phyloP scores from a whole-genome alignment of 345 rosid species.

The Linum tenue region DNA sequence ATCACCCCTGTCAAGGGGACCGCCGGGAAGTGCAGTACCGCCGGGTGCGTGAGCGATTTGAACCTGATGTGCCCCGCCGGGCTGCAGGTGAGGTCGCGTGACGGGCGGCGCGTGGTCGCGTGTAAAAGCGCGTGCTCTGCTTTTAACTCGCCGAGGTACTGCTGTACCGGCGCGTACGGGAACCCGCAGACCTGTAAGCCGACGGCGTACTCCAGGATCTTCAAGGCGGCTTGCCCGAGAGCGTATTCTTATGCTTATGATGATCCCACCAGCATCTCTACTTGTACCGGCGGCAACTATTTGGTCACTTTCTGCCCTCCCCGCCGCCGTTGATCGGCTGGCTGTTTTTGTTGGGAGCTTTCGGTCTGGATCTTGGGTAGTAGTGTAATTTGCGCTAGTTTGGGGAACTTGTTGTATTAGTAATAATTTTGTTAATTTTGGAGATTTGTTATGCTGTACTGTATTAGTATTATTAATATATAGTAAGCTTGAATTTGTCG shows the following conservation, averaged over 20 bases:
- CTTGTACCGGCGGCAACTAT: slow-evolving; percentile 66
- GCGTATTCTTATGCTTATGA: slow-evolving; percentile 93
- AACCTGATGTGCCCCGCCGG: slow-evolving; percentile 78
- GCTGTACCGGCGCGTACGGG: slow-evolving; percentile 82
- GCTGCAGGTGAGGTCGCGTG: slow-evolving; percentile 59
- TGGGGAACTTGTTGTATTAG: neutral
- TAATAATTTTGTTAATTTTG: too few relatives aligned
- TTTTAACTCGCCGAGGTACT: slow-evolving; percentile 77
- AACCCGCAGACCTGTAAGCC: slow-evolving; percentile 76
- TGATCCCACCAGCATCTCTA: slow-evolving; percentile 83
- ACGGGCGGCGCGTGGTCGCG: slow-evolving; percentile 56
- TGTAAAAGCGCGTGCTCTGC: slow-evolving; percentile 93
- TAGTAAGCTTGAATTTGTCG: too few relatives aligned
- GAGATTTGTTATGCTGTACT: too few relatives aligned
- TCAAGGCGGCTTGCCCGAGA: slow-evolving; percentile 86
- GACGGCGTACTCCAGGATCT: slow-evolving; percentile 77
- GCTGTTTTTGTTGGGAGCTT: neutral
- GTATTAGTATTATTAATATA: too few relatives aligned
- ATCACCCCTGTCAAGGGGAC: slow-evolving; percentile 61
- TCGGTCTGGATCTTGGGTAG: neutral
- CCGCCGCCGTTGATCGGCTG: neutral
- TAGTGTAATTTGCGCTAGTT: neutral
- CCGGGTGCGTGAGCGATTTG: slow-evolving; percentile 79
- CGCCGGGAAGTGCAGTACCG: slow-evolving; percentile 81
- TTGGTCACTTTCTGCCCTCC: slow-evolving; percentile 77